A percentile compares a stretch with the other conserved stretches of the same genome.
Evolutionary conservation across 306 rosid genomes (phyloP).

Genomic region (Lotus japonicus): DNA sequence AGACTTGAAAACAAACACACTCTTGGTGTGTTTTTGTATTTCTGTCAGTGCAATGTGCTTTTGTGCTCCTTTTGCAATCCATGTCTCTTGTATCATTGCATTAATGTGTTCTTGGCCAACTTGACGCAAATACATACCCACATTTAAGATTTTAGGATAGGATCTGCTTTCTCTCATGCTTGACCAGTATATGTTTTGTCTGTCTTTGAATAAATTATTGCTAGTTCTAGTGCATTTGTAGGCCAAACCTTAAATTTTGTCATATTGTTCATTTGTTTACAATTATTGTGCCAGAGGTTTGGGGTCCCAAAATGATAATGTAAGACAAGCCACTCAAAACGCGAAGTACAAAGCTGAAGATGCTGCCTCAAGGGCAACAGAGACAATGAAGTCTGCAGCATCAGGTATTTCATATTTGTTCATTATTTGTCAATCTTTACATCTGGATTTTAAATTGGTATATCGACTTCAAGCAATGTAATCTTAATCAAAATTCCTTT

Average conservation of each 20-base stretch:
- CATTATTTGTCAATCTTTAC: neutral
- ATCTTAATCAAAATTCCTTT: neutral
- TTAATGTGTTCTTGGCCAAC: too few species aligned
- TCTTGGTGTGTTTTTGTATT: too few species aligned
- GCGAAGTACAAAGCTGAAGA: conserved; percentile 29
- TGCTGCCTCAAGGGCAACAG: conserved; percentile 40
- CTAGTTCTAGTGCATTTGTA: too few species aligned
- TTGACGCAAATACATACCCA: too few species aligned
- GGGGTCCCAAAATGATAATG: conserved; percentile 16
- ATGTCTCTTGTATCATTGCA: too few species aligned
- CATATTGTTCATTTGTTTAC: neutral
- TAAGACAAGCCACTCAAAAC: conserved; percentile 4
- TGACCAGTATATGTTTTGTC: too few species aligned
- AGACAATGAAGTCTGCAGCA: conserved; percentile 31
- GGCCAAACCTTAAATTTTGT: neutral
- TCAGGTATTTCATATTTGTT: conserved; percentile 42
- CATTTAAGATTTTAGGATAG: too few species aligned
- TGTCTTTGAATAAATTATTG: too few species aligned
- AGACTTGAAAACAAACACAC: too few species aligned
- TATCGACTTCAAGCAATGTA: neutral
- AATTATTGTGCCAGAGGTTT: conserved; percentile 26
- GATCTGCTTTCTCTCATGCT: too few species aligned
- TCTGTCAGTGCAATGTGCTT: too few species aligned
- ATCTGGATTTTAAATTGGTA: neutral
- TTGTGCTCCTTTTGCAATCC: too few species aligned